Base-by-base conservation (phyloP, 164 flowering plant genomes). In the Tinospora cordifolia region DNA sequence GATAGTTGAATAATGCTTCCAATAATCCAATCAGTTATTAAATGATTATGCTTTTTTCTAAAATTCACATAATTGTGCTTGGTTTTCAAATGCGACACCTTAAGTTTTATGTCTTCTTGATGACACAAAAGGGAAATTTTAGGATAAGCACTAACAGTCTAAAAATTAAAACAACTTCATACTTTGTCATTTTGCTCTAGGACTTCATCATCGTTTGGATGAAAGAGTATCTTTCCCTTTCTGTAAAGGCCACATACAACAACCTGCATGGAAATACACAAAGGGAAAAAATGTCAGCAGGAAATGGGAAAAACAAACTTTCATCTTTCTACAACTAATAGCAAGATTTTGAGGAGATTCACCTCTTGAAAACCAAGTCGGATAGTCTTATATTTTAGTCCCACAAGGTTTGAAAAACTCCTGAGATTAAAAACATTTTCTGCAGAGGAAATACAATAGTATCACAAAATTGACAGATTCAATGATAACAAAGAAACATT, bases 381-480 rank as follows among this genome's bases (percentile, higher is more conserved):
- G 77, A 92, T 14, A 64, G 80, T 84, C 84, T 80, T 77, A 72
- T 90, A 94, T 59, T 47, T 85, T 15, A 83, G 69, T 69, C 97
- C 97, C 14, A 75, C 84, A 67, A 89, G 80, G 72, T 74, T 63
- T 63, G 99, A 93, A 76, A 90, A 90, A 79, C 79, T 80, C 78
- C 84, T 79, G 76, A 94, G 88, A 73, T 90, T 92, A 81, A 94
- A 94, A 75, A 94, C 96, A 86, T 94, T 88, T 82, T 94, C 99
- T 93, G 92, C 87, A 83, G 30, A 39, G 77, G 69, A 58, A 74
- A 17, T 63, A 46, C 21, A 25, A 38, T 24, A 14, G 26, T 10
- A 36, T 69, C 25, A 69, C 25, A 21, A 65, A 59, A n/a, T 47
- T 7, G 1, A 13, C 24, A 41, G 4, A 63, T 12, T 12, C n/a